Conservation (phyloP, 352 stramenopile genomes). For the Pythium folliculosum region DNA sequence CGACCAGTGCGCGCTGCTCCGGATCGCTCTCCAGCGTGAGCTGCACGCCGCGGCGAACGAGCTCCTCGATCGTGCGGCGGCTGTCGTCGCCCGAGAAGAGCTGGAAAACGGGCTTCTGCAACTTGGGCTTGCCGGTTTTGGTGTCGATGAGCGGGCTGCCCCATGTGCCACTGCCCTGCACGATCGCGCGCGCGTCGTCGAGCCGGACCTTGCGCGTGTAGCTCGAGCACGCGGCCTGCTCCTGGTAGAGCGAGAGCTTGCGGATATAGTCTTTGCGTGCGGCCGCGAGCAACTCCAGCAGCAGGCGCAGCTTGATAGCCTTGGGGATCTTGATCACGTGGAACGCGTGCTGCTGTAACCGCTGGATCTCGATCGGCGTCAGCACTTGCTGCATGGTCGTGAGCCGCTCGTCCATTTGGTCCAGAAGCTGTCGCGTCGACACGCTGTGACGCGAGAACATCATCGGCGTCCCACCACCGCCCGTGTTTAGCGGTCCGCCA, state of each 20-base stretch:
- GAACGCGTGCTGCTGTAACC: slow-evolving; percentile 55
- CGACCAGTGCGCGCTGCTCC: slow-evolving; percentile 51
- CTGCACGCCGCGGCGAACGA: slow-evolving; percentile 60
- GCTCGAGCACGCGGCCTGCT: slow-evolving; percentile 48
- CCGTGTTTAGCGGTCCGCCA: background rate
- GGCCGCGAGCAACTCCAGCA: slow-evolving; percentile 48
- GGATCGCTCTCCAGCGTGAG: slow-evolving; percentile 71
- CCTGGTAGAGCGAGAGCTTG: slow-evolving; percentile 47
- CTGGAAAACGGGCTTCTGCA: slow-evolving; percentile 41
- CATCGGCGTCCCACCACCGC: background rate
- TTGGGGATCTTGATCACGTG: slow-evolving; percentile 75
- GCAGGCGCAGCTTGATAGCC: slow-evolving; percentile 60
- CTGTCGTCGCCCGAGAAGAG: slow-evolving; percentile 46
- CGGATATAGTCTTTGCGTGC: slow-evolving; percentile 47
- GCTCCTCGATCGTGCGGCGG: slow-evolving; percentile 48
- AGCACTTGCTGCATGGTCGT: slow-evolving; percentile 76
- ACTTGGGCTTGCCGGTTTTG: slow-evolving; percentile 14
- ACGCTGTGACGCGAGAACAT: slow-evolving; percentile 14
- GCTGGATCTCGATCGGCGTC: slow-evolving; percentile 76
- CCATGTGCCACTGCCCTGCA: slow-evolving; percentile 57
- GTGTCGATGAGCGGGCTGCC: slow-evolving; percentile 29
- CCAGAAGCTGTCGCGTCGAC: slow-evolving; percentile 38
- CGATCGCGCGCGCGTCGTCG: slow-evolving; percentile 71
- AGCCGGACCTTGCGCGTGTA: slow-evolving; percentile 65
- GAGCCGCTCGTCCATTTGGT: slow-evolving; percentile 63